Evolutionary conservation across 495 filamentous ascomycete species (phyloP), one percentile per base, ranked within the genome.

Genomic region (Penicillium canescens): DNA sequence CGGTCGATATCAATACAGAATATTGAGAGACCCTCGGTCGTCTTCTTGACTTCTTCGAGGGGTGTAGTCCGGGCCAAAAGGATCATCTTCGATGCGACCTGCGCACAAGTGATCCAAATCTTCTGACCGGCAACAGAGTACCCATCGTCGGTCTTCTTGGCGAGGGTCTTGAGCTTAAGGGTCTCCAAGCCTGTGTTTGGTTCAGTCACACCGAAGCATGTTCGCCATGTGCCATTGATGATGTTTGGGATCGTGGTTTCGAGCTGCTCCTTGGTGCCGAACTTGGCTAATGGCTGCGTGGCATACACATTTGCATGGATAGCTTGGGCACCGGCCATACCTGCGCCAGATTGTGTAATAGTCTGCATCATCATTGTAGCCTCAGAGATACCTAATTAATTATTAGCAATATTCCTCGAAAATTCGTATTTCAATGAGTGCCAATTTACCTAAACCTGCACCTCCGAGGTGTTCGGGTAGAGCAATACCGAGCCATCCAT

Each of bases 351-450:
- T 71, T 90, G 87, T 16, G 86, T 79, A 52, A 92, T 90, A 16
- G 87, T 89, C 56, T 92, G 89, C 75, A 92, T 79, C 86, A 92
- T 90, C 82, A 91, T 88, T 2, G 87, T 90, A 6, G 89, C 89
- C 63, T 92, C 89, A 14, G 85, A 86, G 44, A 92, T 90, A 4
- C 75, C 75, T 77, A 35, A 6, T 26, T 0, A 26, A 16, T 2
- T 3, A 13, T 53, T 33, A 42, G 47, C 2, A 4, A 8, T 34
- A 0, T 34, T 3, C 1, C 5, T 35, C 1, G 31, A 12, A 5
- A 9, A 82, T 58, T 85, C 78, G 55, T 81, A 62, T 79, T 83
- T 81, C 74, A 81, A 81, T 0, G 76, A 80, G 24, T 78, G 13
- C 6, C 4, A 34, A 80, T 59, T 83, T 86, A 62, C 88, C 89